These are phyloP conservation scores for Penicillium psychrofluorescens DNA, from an alignment of 495 filamentous ascomycete species.

Conservation along the genomic window DNA sequence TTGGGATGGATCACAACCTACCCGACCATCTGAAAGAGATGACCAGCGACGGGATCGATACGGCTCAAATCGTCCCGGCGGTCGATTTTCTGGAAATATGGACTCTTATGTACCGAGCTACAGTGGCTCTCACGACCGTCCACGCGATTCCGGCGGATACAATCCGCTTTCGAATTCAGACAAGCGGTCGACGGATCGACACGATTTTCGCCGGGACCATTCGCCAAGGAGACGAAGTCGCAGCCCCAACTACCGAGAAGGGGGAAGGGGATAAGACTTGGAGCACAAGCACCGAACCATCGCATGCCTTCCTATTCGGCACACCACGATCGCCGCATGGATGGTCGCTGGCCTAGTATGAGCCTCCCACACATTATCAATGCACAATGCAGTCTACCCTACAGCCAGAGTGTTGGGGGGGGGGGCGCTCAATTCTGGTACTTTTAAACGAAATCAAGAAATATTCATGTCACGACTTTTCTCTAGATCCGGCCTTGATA, in stretches of 20 bases:
- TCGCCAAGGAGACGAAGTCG: conserved; percentile 30
- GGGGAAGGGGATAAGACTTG: conserved; percentile 2
- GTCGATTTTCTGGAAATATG: conserved; percentile 20
- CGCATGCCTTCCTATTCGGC: too few relatives aligned
- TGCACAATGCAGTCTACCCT: too few relatives aligned
- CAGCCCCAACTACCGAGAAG: conserved; percentile 27
- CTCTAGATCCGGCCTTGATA: background rate
- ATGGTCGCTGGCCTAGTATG: too few relatives aligned
- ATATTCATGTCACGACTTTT: conserved; percentile 9
- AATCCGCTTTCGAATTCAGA: conserved; percentile 11
- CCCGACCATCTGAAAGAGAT: conserved; percentile 18
- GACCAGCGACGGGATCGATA: conserved; percentile 26
- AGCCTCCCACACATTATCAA: too few relatives aligned
- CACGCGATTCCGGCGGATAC: conserved; percentile 15
- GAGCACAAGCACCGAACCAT: too few relatives aligned
- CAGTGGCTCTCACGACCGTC: conserved; percentile 14
- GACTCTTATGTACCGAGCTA: conserved; percentile 39
- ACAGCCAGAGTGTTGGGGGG: too few relatives aligned
- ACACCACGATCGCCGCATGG: too few relatives aligned
- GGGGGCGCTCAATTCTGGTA: too few relatives aligned
- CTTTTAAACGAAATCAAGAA: too few relatives aligned
- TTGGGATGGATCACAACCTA: conserved; percentile 19
- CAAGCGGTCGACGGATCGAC: conserved; percentile 16
- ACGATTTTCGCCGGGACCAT: conserved; percentile 27
- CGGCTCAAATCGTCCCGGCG: conserved; percentile 15